Evolutionary conservation across 257 asterid species (phyloP).

Genomic region (Jasminum sambac): DNA sequence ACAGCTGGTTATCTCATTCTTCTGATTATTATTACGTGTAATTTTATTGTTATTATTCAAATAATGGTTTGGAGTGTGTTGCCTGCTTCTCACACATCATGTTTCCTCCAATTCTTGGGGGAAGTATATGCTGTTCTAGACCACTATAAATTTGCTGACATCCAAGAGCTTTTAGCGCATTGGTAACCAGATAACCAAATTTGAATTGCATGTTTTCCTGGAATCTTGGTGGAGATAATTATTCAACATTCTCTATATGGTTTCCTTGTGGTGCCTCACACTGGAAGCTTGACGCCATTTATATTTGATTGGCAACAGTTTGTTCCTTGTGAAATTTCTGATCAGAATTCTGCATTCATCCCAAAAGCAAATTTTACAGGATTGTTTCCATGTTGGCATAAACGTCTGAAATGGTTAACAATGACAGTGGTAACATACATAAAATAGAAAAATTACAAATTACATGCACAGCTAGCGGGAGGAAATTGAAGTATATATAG

Average conservation of each 20-base stretch:
- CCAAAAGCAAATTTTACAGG: conserved; percentile 5
- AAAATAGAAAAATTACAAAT: conserved; percentile 5
- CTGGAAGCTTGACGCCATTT: conserved; percentile 6
- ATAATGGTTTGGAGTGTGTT: conserved; percentile 2
- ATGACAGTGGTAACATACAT: not conserved
- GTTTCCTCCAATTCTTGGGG: not conserved
- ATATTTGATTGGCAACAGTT: conserved; percentile 11
- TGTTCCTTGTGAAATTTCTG: not conserved
- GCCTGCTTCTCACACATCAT: not conserved
- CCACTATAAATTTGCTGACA: not conserved
- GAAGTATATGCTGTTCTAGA: conserved; percentile 2
- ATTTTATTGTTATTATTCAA: conserved; percentile 2
- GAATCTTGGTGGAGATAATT: not conserved
- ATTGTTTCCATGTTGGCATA: not conserved
- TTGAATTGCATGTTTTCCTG: not conserved
- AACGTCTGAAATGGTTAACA: not conserved
- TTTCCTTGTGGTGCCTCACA: not conserved
- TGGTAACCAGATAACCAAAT: not conserved
- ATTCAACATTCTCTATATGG: not conserved
- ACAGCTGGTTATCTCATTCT: conserved; percentile 23
- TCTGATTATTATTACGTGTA: conserved; percentile 11
- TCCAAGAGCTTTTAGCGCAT: not conserved
- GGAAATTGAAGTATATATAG: conserved; percentile 4
- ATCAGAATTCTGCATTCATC: not conserved
- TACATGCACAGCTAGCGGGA: not conserved